These are phyloP conservation scores for Mortierella sp. DNA, from an alignment of 371 early-diverging fungal species.

Conservation along the genomic window DNA sequence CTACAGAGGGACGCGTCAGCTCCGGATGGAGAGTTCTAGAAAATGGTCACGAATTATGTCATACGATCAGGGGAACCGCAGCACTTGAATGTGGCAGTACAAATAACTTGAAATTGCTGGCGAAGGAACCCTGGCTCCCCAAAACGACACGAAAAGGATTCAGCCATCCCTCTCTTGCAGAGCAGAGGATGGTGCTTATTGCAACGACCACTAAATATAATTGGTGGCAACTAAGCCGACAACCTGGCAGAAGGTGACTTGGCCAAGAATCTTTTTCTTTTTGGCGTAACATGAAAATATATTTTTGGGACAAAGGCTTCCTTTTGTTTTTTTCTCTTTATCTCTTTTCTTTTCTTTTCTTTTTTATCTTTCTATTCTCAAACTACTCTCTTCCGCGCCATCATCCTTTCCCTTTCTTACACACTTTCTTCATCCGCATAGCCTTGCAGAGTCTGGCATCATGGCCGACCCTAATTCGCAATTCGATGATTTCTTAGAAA, in stretches of 20 bases:
- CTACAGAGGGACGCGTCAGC: background rate
- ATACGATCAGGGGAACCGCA: too few species aligned
- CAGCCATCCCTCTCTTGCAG: too few species aligned
- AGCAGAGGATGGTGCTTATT: too few species aligned
- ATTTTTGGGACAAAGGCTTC: too few species aligned
- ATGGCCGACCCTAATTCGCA: conserved; percentile 29
- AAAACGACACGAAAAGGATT: background rate
- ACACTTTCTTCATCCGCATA: background rate
- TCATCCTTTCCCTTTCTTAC: conserved; percentile 2
- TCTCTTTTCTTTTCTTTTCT: conserved; percentile 10
- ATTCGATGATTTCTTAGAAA: conserved; percentile 49
- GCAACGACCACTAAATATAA: too few species aligned
- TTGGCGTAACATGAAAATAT: too few species aligned
- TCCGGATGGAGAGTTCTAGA: background rate
- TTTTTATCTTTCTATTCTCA: background rate
- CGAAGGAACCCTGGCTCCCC: background rate
- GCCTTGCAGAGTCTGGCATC: background rate
- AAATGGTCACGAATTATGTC: background rate
- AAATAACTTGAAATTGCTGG: too few species aligned
- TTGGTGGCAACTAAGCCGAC: too few species aligned
- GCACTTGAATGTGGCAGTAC: too few species aligned
- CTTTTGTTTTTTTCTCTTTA: background rate
- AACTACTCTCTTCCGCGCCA: background rate
- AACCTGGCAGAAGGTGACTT: too few species aligned
- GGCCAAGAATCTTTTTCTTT: background rate